Base-by-base conservation (phyloP, 148 eudicot genomes). In the Diospyros lotus region DNA sequence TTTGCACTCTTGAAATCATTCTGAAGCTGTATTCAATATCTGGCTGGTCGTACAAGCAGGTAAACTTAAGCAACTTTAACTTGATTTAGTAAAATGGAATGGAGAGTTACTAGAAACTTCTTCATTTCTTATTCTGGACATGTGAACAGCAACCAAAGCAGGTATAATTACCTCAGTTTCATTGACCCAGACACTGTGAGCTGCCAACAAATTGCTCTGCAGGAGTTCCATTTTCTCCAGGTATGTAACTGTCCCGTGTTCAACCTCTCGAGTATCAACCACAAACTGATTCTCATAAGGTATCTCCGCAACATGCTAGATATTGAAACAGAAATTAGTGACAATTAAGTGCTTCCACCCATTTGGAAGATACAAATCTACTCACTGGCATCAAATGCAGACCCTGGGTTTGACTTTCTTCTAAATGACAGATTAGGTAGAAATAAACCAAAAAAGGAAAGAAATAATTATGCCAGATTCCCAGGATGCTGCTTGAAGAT, bases 241-340 rank as follows among this genome's bases (percentile, higher is more conserved):
- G 80, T 85, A 85, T 38, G 94, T 82, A 69, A 94, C 97, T 68
- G 98, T 94, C 66, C 97, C 98, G 82, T 91, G 86, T 77, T 89
- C 91, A 83, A 86, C 86, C 75, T 86, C 82, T 67, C 94, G 83
- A 73, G 85, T 80, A 42, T 82, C 82, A 64, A 73, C 76, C 63
- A 94, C 93, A 69, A 85, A 66, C 77, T 91, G 85, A 85, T 94
- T 94, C 89, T 94, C 98, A 81, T 74, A 91, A 58, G 91, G 77
- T 76, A 91, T 88, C 85, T 91, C 98, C 46, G 98, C 94, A 86
- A 94, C 82, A 85, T 94, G 98, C 98, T 94, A 73, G n/a, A 77
- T 40, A 38, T 39, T 12, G 42, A 67, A 75, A 68, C 17, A 61
- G 38, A 43, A 39, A 65, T 4, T 9, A 73, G 43, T 17, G 51